Conservation (phyloP, 305 asterid species). For the Solanum hybrid region DNA sequence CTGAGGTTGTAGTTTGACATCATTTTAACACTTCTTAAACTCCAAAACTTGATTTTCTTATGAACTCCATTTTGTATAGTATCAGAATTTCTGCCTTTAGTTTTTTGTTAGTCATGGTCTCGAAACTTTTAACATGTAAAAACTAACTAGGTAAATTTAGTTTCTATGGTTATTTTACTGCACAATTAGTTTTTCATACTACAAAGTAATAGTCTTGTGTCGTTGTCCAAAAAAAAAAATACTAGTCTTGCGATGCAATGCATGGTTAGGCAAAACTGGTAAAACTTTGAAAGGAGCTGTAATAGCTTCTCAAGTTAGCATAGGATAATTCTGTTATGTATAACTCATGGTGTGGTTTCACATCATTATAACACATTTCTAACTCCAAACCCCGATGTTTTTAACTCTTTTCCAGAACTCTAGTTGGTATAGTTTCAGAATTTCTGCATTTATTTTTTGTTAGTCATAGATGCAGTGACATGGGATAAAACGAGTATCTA, state of each 20-base stretch:
- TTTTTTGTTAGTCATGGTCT: not conserved
- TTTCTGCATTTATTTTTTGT: not conserved
- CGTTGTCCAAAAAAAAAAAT: not conserved
- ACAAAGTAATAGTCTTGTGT: not conserved
- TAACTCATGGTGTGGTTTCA: not conserved
- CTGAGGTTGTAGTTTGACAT: not conserved
- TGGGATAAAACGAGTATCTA: not conserved
- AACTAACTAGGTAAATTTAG: not conserved
- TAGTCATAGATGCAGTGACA: not conserved
- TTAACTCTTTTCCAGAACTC: not conserved
- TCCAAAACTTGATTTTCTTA: not conserved
- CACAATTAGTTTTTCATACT: not conserved
- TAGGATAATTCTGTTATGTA: not conserved
- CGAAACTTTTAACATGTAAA: not conserved
- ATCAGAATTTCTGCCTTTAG: not conserved
- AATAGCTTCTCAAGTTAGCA: not conserved
- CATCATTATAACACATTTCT: not conserved
- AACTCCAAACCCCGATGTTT: not conserved
- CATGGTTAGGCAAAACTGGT: slow-evolving; percentile 81
- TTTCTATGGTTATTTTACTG: not conserved
- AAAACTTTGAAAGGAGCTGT: slow-evolving; percentile 75
- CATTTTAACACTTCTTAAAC: not conserved
- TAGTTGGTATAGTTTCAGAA: not conserved
- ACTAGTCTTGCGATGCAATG: slow-evolving; percentile 3
- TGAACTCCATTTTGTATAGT: not conserved